Evolutionary conservation across 176 grass and related monocot genomes (phyloP).

Genomic region (Eragrostis curvula): DNA sequence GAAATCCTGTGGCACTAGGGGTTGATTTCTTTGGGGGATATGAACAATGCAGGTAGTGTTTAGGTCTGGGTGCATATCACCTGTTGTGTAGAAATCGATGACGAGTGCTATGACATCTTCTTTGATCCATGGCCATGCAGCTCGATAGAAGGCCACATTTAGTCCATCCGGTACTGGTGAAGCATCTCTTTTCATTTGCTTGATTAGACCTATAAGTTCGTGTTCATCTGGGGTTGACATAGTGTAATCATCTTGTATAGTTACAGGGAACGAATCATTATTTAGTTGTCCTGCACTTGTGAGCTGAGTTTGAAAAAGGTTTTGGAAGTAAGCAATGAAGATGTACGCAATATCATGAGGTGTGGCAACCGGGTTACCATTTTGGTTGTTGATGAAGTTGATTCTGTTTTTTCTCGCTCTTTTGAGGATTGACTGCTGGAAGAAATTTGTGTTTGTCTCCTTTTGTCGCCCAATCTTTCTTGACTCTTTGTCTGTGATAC

Average conservation of each 20-base stretch:
- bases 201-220: background rate
- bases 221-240: background rate
- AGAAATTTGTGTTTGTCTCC: background rate
- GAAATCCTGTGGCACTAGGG: background rate
- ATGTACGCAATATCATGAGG: background rate
- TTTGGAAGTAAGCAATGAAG: background rate
- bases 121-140: background rate
- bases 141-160: background rate
- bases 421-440: background rate
- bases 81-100: too few relatives aligned
- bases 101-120: background rate
- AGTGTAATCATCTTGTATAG: background rate
- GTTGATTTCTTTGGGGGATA: background rate
- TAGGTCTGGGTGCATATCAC: too few relatives aligned
- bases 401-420: background rate
- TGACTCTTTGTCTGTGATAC: background rate
- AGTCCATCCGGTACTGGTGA: background rate
- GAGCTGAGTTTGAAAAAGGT: background rate
- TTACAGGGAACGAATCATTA: background rate
- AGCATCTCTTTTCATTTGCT: background rate
- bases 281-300: too few relatives aligned
- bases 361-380: background rate
- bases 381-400: rapidly evolving
- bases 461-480: background rate
- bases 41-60: background rate